Base-by-base conservation (phyloP, 805 yeast genomes). In the Ogataea wickerhamii region DNA sequence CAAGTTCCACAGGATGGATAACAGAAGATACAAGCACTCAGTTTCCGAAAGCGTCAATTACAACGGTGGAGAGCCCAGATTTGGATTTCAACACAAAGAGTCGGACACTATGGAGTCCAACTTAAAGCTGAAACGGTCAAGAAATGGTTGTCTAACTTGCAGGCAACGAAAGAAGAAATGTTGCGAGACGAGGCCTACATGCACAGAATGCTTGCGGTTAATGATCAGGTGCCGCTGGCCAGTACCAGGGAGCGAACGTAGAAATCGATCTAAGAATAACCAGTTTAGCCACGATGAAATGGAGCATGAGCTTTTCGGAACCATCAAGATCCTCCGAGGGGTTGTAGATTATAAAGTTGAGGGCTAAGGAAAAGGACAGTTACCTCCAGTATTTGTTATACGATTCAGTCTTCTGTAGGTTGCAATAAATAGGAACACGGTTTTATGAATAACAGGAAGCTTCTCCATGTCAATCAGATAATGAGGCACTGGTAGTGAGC, bases 121-220 rank as follows among this genome's bases (percentile, higher is more conserved):
- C n/a, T n/a, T n/a, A 12, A 68, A 63, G 44, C 48, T 67, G n/a
- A 74, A 67, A 49, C 64, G 87, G 40, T 77, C 83, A 13, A 68
- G 86, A 51, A 68, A 71, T 69, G 95, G 95, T 0, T 85, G 94
- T 56, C 64, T 82, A 29, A 82, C 94, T 1, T 85, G 95, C 49
- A 72, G 93, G 31, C 76, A 74, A 42, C 62, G 95, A 18, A 85
- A 85, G 67, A 85, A 83, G 55, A 70, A 88, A 38, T 85, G 94
- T 48, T 82, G 86, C 52, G 93, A 85, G 54, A 64, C 70, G 1
- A 70, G 70, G 38, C 94, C 94, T 4, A 58, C 57, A 18, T 85
- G 95, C 52, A 55, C 66, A 1, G 88, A 84, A 49, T 85, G 94
- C 58, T 46, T 60, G n/a, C 63, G 93, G 36, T 66, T 85, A 18